phyloP scores from a whole-genome alignment of 163 green algal species.

The Chlorella variabilis region DNA sequence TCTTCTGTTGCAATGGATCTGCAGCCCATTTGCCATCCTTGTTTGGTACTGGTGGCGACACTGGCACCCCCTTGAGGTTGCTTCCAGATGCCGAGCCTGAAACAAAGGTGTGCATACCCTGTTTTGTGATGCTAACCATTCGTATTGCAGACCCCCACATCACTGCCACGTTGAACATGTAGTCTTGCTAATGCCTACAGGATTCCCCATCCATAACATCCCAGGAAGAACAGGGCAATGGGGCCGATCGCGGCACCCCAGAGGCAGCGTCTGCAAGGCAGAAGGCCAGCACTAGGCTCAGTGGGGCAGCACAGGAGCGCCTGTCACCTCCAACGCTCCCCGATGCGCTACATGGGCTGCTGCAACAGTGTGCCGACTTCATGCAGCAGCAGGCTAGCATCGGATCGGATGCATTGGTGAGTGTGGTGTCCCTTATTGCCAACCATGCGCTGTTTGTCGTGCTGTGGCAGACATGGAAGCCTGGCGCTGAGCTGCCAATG shows the following conservation, averaged over 20 bases:
- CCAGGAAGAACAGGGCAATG: no score
- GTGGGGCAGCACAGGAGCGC: not conserved
- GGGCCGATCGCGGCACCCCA: no score
- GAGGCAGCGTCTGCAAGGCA: not conserved
- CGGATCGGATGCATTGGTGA: conserved; percentile 22
- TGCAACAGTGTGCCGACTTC: conserved; percentile 1
- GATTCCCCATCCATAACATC: no score
- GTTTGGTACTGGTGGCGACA: conserved; percentile 1
- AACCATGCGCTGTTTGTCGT: no score
- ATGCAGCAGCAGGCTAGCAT: conserved; percentile 26
- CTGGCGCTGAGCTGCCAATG: no score
- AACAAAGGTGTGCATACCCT: not conserved
- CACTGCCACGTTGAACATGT: not conserved
- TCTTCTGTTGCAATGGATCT: not conserved
- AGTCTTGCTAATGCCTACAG: no score
- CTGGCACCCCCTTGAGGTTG: not conserved
- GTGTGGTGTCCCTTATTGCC: not conserved
- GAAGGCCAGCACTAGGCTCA: not conserved
- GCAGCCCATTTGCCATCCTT: conserved; percentile 44
- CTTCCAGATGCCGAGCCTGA: conserved; percentile 4
- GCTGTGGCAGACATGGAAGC: no score
- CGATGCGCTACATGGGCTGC: not conserved
- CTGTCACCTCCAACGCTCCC: not conserved
- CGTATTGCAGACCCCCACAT: no score
- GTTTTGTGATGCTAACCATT: no score